A percentile compares a stretch with the other conserved stretches of the same genome.
Conservation (phyloP, 768 basidiomycete genomes). For the Boletus sp. region DNA sequence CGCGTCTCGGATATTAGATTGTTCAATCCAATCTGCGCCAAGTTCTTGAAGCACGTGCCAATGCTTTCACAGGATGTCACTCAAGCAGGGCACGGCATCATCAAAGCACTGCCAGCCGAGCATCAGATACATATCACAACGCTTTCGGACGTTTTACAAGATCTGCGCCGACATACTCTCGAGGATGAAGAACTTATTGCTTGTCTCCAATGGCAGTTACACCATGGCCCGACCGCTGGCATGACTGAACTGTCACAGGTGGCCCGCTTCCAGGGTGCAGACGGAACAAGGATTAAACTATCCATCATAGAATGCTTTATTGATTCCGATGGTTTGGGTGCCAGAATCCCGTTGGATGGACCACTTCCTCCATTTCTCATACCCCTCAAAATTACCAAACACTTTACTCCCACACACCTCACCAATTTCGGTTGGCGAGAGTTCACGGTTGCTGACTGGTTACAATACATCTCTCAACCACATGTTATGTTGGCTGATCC, state of each 20-base stretch:
- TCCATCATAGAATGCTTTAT: conserved; percentile 62
- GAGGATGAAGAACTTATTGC: conserved; percentile 1
- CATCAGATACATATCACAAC: not conserved
- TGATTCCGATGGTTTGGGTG: too few relatives aligned
- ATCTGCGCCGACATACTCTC: not conserved
- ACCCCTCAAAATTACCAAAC: conserved; percentile 59
- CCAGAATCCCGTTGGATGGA: conserved; percentile 73
- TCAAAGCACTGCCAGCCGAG: conserved; percentile 11
- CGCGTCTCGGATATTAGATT: conserved; percentile 35
- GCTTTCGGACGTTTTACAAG: not conserved
- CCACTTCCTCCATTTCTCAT: conserved; percentile 68
- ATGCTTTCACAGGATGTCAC: conserved; percentile 60
- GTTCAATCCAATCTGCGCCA: conserved; percentile 63
- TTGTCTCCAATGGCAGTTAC: conserved; percentile 4
- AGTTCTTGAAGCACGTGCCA: conserved; percentile 76
- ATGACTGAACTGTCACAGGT: not conserved
- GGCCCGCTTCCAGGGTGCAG: conserved; percentile 40
- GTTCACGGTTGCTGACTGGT: conserved; percentile 67
- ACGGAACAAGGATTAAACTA: conserved; percentile 58
- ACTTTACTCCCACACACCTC: conserved; percentile 49
- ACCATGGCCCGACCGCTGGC: not conserved
- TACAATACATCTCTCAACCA: conserved; percentile 54
- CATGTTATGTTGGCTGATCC: conserved; percentile 35
- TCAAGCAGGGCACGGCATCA: conserved; percentile 49
- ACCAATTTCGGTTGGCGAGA: conserved; percentile 72